phyloP scores from a whole-genome alignment of 108 stramenopile genomes.

The Stephanodiscus minutulus region DNA sequence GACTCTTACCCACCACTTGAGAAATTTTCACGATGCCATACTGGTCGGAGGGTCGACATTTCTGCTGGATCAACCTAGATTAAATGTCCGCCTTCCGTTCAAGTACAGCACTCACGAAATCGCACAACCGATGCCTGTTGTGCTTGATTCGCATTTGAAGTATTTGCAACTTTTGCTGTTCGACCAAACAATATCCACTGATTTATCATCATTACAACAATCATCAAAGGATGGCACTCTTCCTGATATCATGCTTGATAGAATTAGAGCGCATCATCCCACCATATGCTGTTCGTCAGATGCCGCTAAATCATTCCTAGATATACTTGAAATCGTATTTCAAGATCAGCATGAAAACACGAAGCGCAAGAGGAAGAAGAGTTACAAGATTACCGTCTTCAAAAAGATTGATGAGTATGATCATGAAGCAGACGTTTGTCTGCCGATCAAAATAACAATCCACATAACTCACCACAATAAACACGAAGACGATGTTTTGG shows the following conservation, averaged over 20 bases:
- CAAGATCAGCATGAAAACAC: slow-evolving; percentile 16
- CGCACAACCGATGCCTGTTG: slow-evolving; percentile 68
- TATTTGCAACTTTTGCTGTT: slow-evolving; percentile 38
- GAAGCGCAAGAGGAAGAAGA: slow-evolving; percentile 16
- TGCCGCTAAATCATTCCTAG: slow-evolving; percentile 34
- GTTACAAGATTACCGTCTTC: slow-evolving; percentile 29
- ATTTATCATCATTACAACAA: background rate
- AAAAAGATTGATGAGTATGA: slow-evolving; percentile 29
- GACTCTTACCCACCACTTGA: slow-evolving; percentile 68
- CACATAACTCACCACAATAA: slow-evolving; percentile 17
- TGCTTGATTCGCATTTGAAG: slow-evolving; percentile 70
- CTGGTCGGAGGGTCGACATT: slow-evolving; percentile 78
- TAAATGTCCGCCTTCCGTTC: slow-evolving; percentile 63
- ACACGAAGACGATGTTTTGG: slow-evolving; percentile 8
- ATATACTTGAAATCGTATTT: slow-evolving; percentile 25
- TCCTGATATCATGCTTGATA: slow-evolving; percentile 27
- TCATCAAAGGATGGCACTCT: slow-evolving; percentile 7
- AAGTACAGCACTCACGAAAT: background rate
- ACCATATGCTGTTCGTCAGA: slow-evolving; percentile 43
- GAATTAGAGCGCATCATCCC: slow-evolving; percentile 33
- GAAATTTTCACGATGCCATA: slow-evolving; percentile 79
- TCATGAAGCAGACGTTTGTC: slow-evolving; percentile 9
- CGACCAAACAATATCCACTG: background rate
- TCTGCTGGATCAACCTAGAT: slow-evolving; percentile 66
- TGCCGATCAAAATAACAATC: slow-evolving; percentile 39